Conservation (phyloP, 225 moss, liverwort and hornwort genomes). For the Takakia lepidozioides region DNA sequence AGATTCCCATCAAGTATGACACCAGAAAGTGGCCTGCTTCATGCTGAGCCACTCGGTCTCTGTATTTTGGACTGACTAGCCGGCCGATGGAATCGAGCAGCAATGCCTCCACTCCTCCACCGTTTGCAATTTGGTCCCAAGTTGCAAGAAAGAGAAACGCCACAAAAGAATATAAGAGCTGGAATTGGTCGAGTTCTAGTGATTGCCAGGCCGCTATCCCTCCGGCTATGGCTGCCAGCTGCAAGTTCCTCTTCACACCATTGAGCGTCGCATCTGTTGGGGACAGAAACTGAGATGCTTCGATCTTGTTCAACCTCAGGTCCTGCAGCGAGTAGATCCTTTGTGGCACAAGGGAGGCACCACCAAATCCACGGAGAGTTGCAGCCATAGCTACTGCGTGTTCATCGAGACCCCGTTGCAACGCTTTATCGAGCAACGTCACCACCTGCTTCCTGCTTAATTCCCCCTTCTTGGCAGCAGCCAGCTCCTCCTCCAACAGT, state of each 20-base stretch:
- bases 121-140: constrained; percentile 82
- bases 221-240: constrained; percentile 44
- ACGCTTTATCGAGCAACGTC: constrained; percentile 58
- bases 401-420: constrained; percentile 51
- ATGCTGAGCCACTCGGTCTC: constrained; percentile 87
- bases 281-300: constrained; percentile 68
- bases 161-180: constrained; percentile 50
- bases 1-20: constrained; percentile 88
- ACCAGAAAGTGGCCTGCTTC: constrained; percentile 97
- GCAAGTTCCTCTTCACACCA: constrained; percentile 62
- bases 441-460: constrained; percentile 46
- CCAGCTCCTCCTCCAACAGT: constrained; percentile 20
- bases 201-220: constrained; percentile 59
- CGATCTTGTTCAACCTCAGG: constrained; percentile 79
- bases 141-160: constrained; percentile 77
- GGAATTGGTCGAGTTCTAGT: constrained; percentile 57
- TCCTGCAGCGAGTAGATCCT: constrained; percentile 81
- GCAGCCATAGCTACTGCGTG: constrained; percentile 69
- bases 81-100: constrained; percentile 79
- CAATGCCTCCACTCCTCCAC: constrained; percentile 72
- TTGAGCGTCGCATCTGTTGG: constrained; percentile 78
- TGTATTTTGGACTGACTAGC: constrained; percentile 63
- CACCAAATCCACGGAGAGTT: constrained; percentile 60
- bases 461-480: constrained; percentile 30
- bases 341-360: constrained; percentile 78